Percentiles rank a stretch among this genome's conserved stretches.
These are phyloP conservation scores for Abelmoschus esculentus DNA, from an alignment of 345 rosid species.

Conservation along the genomic window DNA sequence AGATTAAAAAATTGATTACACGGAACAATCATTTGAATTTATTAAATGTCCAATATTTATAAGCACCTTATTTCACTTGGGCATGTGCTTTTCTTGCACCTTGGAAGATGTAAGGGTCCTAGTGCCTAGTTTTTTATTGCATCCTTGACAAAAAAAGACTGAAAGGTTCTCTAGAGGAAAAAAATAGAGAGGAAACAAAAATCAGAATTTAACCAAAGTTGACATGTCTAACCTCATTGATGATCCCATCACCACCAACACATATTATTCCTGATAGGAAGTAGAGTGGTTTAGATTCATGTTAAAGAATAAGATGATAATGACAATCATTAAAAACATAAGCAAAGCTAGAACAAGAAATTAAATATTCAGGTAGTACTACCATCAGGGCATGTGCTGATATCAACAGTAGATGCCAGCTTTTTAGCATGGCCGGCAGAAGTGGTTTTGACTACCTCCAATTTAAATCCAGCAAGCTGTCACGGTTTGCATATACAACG, in stretches of 20 bases:
- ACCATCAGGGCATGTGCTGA: slow-evolving; percentile 91
- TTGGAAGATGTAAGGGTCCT: neutral
- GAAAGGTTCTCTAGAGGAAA: neutral
- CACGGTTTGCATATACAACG: slow-evolving; percentile 19
- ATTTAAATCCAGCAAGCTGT: slow-evolving; percentile 93
- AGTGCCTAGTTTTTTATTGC: neutral
- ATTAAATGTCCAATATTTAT: neutral
- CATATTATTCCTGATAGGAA: slow-evolving; percentile 74
- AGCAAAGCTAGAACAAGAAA: slow-evolving; percentile 4
- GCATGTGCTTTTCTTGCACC: neutral
- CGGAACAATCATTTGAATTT: neutral
- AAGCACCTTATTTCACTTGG: neutral
- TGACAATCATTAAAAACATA: slow-evolving; percentile 1
- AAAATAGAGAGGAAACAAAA: neutral
- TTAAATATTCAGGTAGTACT: slow-evolving; percentile 17
- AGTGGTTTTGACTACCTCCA: slow-evolving; percentile 88
- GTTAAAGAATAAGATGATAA: slow-evolving; percentile 4
- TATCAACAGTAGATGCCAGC: slow-evolving; percentile 79
- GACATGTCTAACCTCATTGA: slow-evolving; percentile 71
- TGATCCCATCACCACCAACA: slow-evolving; percentile 96
- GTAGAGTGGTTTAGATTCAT: slow-evolving; percentile 17
- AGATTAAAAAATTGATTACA: neutral
- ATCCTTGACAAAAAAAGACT: neutral
- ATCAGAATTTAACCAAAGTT: neutral
- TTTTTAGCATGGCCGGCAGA: slow-evolving; percentile 89